phyloP scores from a whole-genome alignment of 140 eudicot genomes.

The Oenanthe javanica region DNA sequence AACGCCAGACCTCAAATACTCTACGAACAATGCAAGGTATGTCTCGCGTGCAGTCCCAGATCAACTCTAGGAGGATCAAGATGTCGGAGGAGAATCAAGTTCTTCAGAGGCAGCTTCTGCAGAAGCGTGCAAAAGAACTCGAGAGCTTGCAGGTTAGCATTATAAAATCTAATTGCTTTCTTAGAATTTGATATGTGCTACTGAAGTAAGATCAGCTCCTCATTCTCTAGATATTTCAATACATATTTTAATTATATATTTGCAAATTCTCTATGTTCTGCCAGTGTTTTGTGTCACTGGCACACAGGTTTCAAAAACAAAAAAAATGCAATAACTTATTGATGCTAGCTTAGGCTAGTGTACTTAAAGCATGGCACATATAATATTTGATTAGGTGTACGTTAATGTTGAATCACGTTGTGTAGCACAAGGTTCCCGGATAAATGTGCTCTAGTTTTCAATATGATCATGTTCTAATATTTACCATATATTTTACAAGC shows the following conservation, averaged over 20 bases:
- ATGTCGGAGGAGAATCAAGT: slow-evolving; percentile 74
- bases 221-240: not conserved
- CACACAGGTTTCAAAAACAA: not conserved
- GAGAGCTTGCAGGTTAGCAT: slow-evolving; percentile 38
- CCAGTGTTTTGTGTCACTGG: not conserved
- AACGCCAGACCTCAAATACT: slow-evolving; percentile 59
- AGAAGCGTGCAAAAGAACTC: slow-evolving; percentile 56
- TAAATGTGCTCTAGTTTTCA: not conserved
- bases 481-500: not conserved
- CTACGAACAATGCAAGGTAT: slow-evolving; percentile 57
- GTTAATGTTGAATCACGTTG: not conserved
- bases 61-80: slow-evolving; percentile 53
- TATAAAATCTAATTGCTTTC: not conserved
- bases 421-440: not conserved
- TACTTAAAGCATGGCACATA: not conserved
- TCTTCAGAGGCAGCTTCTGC: slow-evolving; percentile 61
- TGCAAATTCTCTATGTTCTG: not conserved
- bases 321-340: not conserved
- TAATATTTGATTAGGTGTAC: not conserved
- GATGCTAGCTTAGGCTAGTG: not conserved
- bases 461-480: not conserved
- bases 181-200: not conserved
- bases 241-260: not conserved
- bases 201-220: not conserved
- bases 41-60: slow-evolving; percentile 61